phyloP scores from a whole-genome alignment of 176 grass and related monocot species.

The Urochloa ruziziensis region DNA sequence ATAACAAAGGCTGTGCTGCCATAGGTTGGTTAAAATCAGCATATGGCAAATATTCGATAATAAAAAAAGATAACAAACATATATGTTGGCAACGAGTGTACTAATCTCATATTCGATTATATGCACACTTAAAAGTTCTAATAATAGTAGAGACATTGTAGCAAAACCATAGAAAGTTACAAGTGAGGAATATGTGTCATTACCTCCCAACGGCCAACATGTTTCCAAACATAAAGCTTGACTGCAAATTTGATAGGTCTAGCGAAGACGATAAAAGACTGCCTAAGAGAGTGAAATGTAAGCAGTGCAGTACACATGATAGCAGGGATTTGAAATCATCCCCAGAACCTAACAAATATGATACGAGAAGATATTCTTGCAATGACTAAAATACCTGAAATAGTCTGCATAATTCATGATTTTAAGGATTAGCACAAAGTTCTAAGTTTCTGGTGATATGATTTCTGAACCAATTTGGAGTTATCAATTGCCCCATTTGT shows the following conservation, averaged over 20 bases:
- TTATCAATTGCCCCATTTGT: background rate
- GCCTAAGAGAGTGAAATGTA: slow-evolving; percentile 25
- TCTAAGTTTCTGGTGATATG: background rate
- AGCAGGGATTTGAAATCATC: background rate
- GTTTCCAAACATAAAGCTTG: slow-evolving; percentile 86
- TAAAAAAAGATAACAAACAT: background rate
- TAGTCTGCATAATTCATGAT: background rate
- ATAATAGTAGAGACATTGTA: background rate
- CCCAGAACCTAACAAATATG: too few species aligned
- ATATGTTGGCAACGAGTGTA: background rate
- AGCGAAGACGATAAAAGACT: slow-evolving; percentile 74
- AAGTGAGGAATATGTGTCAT: slow-evolving; percentile 5
- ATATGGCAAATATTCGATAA: slow-evolving; percentile 18
- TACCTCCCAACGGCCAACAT: slow-evolving; percentile 84
- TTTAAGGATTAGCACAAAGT: background rate
- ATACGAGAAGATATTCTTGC: background rate
- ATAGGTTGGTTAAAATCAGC: slow-evolving; percentile 44
- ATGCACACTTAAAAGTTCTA: background rate
- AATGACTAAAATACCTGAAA: background rate
- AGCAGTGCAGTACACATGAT: background rate
- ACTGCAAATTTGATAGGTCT: slow-evolving; percentile 86
- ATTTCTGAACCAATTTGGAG: background rate
- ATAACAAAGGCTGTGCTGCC: slow-evolving; percentile 89
- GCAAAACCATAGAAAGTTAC: background rate
- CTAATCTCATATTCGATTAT: background rate